Evolutionary conservation across 352 stramenopile species (phyloP).

Genomic region (Phytopythium chamaehyphon): DNA sequence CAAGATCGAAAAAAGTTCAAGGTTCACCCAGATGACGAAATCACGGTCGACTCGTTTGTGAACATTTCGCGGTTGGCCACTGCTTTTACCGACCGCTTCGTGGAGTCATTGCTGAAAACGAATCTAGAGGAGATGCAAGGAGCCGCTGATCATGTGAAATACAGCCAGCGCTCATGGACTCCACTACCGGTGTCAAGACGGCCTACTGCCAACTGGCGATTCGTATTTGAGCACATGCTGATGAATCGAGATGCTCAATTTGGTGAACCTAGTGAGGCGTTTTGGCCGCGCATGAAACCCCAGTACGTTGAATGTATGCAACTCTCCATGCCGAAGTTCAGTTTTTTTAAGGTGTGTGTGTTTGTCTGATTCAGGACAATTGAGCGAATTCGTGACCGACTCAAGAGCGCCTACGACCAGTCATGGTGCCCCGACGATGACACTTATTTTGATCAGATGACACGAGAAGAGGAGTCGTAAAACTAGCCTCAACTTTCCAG

Average conservation of each 20-base stretch:
- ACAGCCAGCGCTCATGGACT: slow-evolving; percentile 47
- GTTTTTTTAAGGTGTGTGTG: no score
- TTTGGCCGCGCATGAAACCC: slow-evolving; percentile 31
- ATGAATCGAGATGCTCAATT: slow-evolving; percentile 7
- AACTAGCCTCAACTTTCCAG: neutral
- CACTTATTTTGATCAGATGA: slow-evolving; percentile 28
- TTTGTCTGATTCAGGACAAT: slow-evolving; percentile 34
- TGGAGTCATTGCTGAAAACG: slow-evolving; percentile 37
- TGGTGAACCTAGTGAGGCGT: slow-evolving; percentile 1
- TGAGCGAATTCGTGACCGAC: slow-evolving; percentile 49
- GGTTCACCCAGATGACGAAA: neutral
- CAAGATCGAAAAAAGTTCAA: slow-evolving; percentile 3
- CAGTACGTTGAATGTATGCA: slow-evolving; percentile 10
- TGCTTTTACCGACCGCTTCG: slow-evolving; percentile 36
- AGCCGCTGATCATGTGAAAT: slow-evolving; percentile 12
- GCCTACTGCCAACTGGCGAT: slow-evolving; percentile 67
- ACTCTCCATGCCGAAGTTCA: no score
- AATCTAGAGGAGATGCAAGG: slow-evolving; percentile 50
- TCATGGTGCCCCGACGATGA: slow-evolving; percentile 48
- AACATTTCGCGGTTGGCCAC: slow-evolving; percentile 25
- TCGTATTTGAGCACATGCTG: slow-evolving; percentile 51
- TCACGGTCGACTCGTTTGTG: slow-evolving; percentile 17
- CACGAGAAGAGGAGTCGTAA: neutral
- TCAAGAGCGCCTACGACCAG: slow-evolving; percentile 47
- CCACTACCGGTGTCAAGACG: slow-evolving; percentile 50